phyloP scores from a whole-genome alignment of 169 alveolate species.

The Cryptosporidium bovis region DNA sequence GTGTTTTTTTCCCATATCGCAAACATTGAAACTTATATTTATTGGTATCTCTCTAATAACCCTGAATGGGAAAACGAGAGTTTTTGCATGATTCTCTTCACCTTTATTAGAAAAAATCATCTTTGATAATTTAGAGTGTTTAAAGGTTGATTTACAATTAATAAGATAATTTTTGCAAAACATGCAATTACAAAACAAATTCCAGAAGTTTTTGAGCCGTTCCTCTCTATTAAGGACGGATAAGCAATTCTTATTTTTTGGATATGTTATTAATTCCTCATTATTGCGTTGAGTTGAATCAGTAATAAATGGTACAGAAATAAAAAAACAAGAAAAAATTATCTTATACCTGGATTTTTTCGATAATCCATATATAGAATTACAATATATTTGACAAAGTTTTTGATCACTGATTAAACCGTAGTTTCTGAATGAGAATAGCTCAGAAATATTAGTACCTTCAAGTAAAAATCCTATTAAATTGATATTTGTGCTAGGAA shows the following conservation, averaged over 20 bases:
- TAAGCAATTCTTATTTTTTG: not conserved
- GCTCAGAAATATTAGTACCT: not conserved
- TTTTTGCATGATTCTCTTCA: not conserved
- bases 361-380: not conserved
- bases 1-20: not conserved
- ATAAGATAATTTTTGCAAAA: slow-evolving; percentile 11
- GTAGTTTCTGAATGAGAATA: not conserved
- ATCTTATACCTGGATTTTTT: too few species aligned
- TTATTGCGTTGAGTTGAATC: too few species aligned
- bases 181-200: slow-evolving; percentile 26
- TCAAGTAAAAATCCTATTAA: not conserved
- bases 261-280: not conserved
- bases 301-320: too few species aligned
- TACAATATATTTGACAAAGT: not conserved
- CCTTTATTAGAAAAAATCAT: not conserved
- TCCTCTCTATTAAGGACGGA: not conserved
- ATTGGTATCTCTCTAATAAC: slow-evolving; percentile 19
- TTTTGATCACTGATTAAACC: not conserved
- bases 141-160: not conserved
- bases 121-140: slow-evolving; percentile 6
- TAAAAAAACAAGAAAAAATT: too few species aligned
- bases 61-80: slow-evolving; percentile 13
- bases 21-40: slow-evolving; percentile 34
- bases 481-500: too few species aligned
- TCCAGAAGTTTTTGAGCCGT: not conserved